phyloP scores from a whole-genome alignment of 2,329 filamentous ascomycete species.

The Alternaria sp. region DNA sequence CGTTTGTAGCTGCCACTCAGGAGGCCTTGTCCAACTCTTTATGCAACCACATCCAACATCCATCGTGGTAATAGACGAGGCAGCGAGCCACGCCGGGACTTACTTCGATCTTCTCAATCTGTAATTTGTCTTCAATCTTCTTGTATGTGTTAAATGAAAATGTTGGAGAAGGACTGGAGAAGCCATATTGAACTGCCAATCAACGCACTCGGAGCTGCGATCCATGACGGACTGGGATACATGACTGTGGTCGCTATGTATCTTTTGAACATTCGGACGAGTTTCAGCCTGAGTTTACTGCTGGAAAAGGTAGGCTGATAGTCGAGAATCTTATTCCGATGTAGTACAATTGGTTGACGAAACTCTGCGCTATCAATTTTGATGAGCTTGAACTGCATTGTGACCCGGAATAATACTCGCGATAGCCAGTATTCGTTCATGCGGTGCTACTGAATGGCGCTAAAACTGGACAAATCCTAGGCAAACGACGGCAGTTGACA shows the following conservation, averaged over 20 bases:
- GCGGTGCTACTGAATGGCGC: constrained; percentile 18
- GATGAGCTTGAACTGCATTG: constrained; percentile 26
- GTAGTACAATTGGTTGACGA: constrained; percentile 24
- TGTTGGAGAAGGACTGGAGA: constrained; percentile 19
- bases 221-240: constrained; percentile 26
- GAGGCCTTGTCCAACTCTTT: constrained; percentile 29
- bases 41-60: constrained; percentile 22
- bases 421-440: constrained; percentile 21
- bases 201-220: constrained; percentile 25
- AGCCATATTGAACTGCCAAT: constrained; percentile 35
- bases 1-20: constrained; percentile 8
- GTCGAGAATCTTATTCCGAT: constrained; percentile 20
- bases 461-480: constrained; percentile 5
- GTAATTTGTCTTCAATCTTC: constrained; percentile 30
- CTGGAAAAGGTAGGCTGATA: constrained; percentile 23
- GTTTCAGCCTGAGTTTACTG: constrained; percentile 40
- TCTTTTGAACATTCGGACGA: constrained; percentile 26
- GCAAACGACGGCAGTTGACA: constrained; percentile 27
- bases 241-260: constrained; percentile 23
- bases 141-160: constrained; percentile 42
- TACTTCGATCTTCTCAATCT: constrained; percentile 22
- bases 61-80: constrained; percentile 22
- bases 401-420: constrained; percentile 30
- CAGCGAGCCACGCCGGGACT: constrained; percentile 22
- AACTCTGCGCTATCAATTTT: constrained; percentile 35